phyloP scores from a whole-genome alignment of 805 yeast species.

The Candida montana region DNA sequence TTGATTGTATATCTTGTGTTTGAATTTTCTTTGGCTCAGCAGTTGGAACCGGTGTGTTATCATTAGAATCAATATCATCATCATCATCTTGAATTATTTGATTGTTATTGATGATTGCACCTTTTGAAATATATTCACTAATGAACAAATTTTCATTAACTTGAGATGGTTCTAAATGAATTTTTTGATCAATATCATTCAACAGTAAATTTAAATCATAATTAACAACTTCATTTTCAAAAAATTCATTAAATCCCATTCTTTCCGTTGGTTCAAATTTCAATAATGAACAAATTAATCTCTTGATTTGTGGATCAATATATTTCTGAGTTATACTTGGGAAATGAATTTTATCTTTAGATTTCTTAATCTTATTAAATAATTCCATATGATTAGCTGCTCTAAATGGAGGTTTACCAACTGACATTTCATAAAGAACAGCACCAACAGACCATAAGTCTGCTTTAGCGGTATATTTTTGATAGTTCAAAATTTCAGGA shows the following conservation, averaged over 20 bases:
- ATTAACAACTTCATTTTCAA: constrained; percentile 61
- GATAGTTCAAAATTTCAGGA: constrained; percentile 90
- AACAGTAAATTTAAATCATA: constrained; percentile 38
- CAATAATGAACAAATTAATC: constrained; percentile 68
- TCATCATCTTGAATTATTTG: constrained; percentile 14
- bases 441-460: constrained; percentile 99
- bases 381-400: constrained; percentile 92
- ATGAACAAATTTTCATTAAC: constrained; percentile 78
- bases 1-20: constrained; percentile 23
- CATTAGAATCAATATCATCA: constrained; percentile 12
- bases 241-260: constrained; percentile 84
- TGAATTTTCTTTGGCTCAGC: constrained; percentile 12
- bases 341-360: constrained; percentile 72
- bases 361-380: constrained; percentile 75
- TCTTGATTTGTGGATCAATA: constrained; percentile 56
- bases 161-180: constrained; percentile 55
- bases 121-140: constrained; percentile 62
- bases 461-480: constrained; percentile 94
- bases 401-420: constrained; percentile 94
- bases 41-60: constrained; percentile 3
- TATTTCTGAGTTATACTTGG: constrained; percentile 52
- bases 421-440: constrained; percentile 89
- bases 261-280: constrained; percentile 84
- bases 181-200: constrained; percentile 39
- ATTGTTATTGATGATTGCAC: constrained; percentile 21